Base-by-base conservation (phyloP, 805 yeast genomes). In the Candida loeiensis region DNA sequence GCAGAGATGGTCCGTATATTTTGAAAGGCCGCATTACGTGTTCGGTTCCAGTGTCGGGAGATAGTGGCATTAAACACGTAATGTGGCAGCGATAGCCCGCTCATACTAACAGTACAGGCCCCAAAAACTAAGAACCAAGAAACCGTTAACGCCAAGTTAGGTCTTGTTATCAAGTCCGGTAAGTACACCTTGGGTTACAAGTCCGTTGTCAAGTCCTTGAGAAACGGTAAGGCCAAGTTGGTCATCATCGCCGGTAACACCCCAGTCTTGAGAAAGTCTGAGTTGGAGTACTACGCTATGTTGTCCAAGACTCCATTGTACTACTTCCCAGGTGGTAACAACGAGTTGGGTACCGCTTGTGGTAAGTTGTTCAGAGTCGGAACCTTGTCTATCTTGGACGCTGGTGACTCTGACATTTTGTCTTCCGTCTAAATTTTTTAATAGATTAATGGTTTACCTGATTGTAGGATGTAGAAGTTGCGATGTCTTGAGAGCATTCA, bases 351-450 rank as follows among this genome's bases (percentile, higher is more conserved):
- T 81, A 93, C 99, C 63, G 96, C 96, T 62, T 91, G 96, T 79
- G 99, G 99, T 90, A 91, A 87, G 77, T 88, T 93, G 68, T 93
- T 93, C 96, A 88, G 97, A 80, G 98, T 93, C 63, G 98, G 98
- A 80, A 91, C 90, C 66, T 78, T 93, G 65, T 79, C 97, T 65
- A 73, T 93, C 64, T 78, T 91, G 66, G 99, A 93, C 64, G 96
- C 96, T 63, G 99, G 99, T 90, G 99, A 93, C 80, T 93, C 99
- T 64, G 99, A 93, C 77, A 90, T 93, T 78, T 83, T 93, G 71
- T 63, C 89, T 63, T 69, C 87, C 45, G 31, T 40, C 46, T 41
- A 45, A 37, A 27, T 36, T 31, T 30, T 33, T 29, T 28, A 32
- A 33, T 28, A 20, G 34, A 27, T 37, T 37, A 37, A 30, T 37